Percentiles rank a stretch among this genome's conserved stretches.
These are phyloP conservation scores for Arthrinium puccinioides DNA, from an alignment of 2,329 filamentous ascomycete genomes.

Conservation along the genomic window DNA sequence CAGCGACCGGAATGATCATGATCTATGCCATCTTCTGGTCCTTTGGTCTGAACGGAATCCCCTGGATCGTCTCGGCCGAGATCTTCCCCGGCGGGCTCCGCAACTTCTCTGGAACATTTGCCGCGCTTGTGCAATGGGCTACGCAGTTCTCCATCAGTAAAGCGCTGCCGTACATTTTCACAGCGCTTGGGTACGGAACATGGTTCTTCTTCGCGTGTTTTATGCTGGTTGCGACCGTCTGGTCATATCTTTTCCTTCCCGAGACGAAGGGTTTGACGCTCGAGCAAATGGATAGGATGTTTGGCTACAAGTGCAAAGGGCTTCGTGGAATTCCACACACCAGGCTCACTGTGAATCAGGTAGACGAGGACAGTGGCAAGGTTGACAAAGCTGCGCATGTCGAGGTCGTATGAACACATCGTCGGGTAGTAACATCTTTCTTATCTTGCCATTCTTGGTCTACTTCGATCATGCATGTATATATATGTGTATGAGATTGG, in stretches of 20 bases:
- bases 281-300: constrained; percentile 38
- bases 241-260: constrained; percentile 44
- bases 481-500: too few species aligned
- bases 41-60: constrained; percentile 36
- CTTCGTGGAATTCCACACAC: not conserved
- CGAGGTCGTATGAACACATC: not conserved
- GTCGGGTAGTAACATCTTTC: too few species aligned
- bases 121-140: constrained; percentile 33
- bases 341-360: not conserved
- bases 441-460: too few species aligned
- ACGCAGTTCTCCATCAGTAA: constrained; percentile 36
- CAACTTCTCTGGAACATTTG: constrained; percentile 32
- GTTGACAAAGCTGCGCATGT: not conserved
- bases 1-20: constrained; percentile 48
- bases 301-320: not conserved
- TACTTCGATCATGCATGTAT: too few species aligned
- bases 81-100: constrained; percentile 36
- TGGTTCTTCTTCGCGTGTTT: constrained; percentile 51
- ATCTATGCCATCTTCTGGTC: constrained; percentile 45
- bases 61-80: constrained; percentile 37
- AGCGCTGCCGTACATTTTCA: constrained; percentile 36
- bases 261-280: constrained; percentile 49
- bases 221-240: constrained; percentile 39
- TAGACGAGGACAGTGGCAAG: not conserved
- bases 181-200: constrained; percentile 37